These are phyloP conservation scores for Pichia terricola DNA, from an alignment of 1,139 yeast species.

Conservation along the genomic window DNA sequence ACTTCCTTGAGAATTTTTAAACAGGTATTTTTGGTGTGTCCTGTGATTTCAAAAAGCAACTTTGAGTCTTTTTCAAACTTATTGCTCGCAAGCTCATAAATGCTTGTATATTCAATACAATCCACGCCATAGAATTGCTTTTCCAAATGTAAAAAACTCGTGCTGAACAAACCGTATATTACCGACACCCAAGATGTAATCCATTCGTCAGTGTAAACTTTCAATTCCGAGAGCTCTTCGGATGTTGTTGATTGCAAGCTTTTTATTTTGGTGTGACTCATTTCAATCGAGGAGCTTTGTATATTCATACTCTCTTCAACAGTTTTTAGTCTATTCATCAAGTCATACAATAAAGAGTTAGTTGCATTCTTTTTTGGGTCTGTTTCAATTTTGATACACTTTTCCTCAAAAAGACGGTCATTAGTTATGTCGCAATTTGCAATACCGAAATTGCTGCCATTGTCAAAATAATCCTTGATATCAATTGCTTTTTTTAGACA, in stretches of 20 bases:
- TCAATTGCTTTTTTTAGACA: slow-evolving; percentile 16
- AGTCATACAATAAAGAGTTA: slow-evolving; percentile 11
- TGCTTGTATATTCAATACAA: slow-evolving; percentile 14
- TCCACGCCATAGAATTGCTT: slow-evolving; percentile 19
- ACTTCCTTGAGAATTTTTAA: slow-evolving; percentile 17
- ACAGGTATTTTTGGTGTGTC: slow-evolving; percentile 17
- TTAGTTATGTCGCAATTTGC: neutral
- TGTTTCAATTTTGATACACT: neutral
- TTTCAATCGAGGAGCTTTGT: slow-evolving; percentile 5
- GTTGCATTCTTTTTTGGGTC: neutral
- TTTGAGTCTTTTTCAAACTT: slow-evolving; percentile 13
- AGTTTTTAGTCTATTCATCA: slow-evolving; percentile 11
- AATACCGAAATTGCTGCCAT: neutral
- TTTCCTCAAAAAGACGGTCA: neutral
- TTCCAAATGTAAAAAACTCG: slow-evolving; percentile 18
- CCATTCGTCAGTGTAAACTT: slow-evolving; percentile 16
- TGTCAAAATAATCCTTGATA: slow-evolving; percentile 2
- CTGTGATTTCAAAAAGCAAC: slow-evolving; percentile 15
- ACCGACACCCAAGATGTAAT: slow-evolving; percentile 21
- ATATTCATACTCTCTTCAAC: slow-evolving; percentile 3
- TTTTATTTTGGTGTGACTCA: slow-evolving; percentile 4
- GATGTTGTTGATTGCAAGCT: slow-evolving; percentile 1
- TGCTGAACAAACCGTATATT: slow-evolving; percentile 19
- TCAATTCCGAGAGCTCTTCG: slow-evolving; percentile 6
- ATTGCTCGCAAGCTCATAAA: slow-evolving; percentile 16